phyloP scores from a whole-genome alignment of 2,329 filamentous ascomycete species.

The Fusarium staphyleae region DNA sequence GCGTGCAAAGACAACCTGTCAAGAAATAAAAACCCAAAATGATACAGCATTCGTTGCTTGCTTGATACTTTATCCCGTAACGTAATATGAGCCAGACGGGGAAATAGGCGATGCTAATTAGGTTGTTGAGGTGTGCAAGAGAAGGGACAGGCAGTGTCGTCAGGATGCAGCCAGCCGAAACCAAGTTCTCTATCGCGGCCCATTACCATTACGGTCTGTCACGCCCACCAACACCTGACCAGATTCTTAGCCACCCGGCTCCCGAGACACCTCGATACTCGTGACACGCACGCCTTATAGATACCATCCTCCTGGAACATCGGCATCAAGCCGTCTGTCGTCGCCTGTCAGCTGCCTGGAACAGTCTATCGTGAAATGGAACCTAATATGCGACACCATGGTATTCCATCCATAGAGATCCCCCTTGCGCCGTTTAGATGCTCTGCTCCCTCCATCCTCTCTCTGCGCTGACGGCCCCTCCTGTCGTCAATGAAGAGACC shows the following conservation, averaged over 20 bases:
- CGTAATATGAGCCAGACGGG: neutral
- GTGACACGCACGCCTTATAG: slow-evolving; percentile 21
- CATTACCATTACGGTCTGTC: slow-evolving; percentile 8
- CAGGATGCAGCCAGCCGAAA: slow-evolving; percentile 29
- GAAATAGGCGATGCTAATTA: neutral
- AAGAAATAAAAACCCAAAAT: neutral
- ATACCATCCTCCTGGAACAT: slow-evolving; percentile 16
- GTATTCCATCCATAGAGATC: slow-evolving; percentile 33
- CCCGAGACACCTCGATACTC: slow-evolving; percentile 7
- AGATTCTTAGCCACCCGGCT: slow-evolving; percentile 18
- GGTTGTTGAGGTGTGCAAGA: neutral
- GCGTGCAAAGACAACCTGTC: neutral
- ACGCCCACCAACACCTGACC: slow-evolving; percentile 30
- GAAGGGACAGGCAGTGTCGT: slow-evolving; percentile 20
- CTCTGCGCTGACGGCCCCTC: slow-evolving; percentile 12
- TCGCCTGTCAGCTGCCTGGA: slow-evolving; percentile 6
- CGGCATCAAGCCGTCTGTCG: slow-evolving; percentile 6
- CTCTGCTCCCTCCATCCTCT: slow-evolving; percentile 34
- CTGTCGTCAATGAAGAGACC: slow-evolving; percentile 3
- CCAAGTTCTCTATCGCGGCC: slow-evolving; percentile 18
- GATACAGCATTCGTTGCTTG: neutral
- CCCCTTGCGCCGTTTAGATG: slow-evolving; percentile 39
- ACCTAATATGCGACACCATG: slow-evolving; percentile 36
- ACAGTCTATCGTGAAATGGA: slow-evolving; percentile 35
- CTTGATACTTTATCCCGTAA: neutral